Evolutionary conservation across 2,329 filamentous ascomycete species (phyloP).

Genomic region (Trichoderma oligosporum): DNA sequence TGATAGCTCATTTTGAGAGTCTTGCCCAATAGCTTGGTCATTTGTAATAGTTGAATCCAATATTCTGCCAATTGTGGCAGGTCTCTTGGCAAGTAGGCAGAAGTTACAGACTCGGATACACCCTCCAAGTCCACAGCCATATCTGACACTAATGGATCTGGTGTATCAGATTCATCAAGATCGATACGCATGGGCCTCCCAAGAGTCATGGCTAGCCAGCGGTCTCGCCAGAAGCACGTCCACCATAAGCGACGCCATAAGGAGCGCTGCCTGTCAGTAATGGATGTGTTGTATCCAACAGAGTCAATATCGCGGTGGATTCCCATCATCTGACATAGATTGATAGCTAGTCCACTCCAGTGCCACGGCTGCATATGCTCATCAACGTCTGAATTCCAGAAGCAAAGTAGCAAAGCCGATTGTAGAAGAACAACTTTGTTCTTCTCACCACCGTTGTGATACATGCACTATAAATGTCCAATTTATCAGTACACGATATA

Average conservation of each 20-base stretch:
- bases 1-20: constrained; percentile 2
- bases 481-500: too few species aligned
- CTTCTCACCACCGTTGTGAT: constrained; percentile 10
- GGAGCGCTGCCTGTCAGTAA: constrained; percentile 6
- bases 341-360: constrained; percentile 10
- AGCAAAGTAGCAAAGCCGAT: background rate
- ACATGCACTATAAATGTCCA: background rate
- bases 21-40: constrained; percentile 5
- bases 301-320: constrained; percentile 13
- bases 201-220: constrained; percentile 1
- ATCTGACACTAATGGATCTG: constrained; percentile 5
- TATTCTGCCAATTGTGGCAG: constrained; percentile 5
- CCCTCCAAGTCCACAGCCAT: constrained; percentile 7
- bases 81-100: constrained; percentile 4
- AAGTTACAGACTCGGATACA: constrained; percentile 3
- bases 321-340: constrained; percentile 1
- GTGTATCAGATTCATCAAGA: constrained; percentile 9
- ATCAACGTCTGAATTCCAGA: constrained; percentile 10
- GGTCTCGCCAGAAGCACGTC: constrained; percentile 9
- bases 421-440: constrained; percentile 9
- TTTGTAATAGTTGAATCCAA: constrained; percentile 7
- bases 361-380: constrained; percentile 14
- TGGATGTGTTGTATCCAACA: constrained; percentile 5
- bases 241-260: constrained; percentile 11
- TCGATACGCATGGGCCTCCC: constrained; percentile 4